Evolutionary conservation across 179 eudicot species (phyloP).

Genomic region (Beta macrorhiza): DNA sequence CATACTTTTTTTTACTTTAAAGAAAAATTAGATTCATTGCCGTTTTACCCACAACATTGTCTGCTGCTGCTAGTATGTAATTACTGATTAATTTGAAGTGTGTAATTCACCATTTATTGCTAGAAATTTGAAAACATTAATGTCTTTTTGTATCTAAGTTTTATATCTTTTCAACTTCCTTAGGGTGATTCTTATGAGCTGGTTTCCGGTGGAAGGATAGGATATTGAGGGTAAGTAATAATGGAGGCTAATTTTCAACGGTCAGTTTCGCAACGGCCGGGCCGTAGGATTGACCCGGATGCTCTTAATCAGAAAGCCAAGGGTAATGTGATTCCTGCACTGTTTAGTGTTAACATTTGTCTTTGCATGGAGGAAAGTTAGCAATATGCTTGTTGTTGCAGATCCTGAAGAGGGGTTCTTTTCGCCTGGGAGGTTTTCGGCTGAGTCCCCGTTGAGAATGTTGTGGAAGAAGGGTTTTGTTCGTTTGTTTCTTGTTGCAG

Average conservation of each 20-base stretch:
- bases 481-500: constrained; percentile 77
- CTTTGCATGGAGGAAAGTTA: neutral
- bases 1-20: too few species aligned
- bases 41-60: too few species aligned
- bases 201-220: constrained; percentile 25
- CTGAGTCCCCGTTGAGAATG: constrained; percentile 54
- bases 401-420: constrained; percentile 40
- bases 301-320: constrained; percentile 32
- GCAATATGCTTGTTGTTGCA: constrained; percentile 35
- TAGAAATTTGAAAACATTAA: neutral
- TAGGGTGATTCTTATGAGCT: neutral
- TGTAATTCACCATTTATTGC: neutral
- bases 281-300: constrained; percentile 49
- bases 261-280: constrained; percentile 53
- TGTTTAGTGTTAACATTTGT: neutral
- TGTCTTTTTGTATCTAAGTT: neutral
- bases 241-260: constrained; percentile 58
- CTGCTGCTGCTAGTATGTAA: too few species aligned
- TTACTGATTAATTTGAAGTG: neutral
- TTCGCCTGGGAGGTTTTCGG: constrained; percentile 43
- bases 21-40: too few species aligned
- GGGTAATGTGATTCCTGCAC: constrained; percentile 29
- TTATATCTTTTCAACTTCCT: neutral
- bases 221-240: constrained; percentile 6
- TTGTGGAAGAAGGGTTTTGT: constrained; percentile 86